phyloP scores from a whole-genome alignment of 495 filamentous ascomycete genomes.

The Daldinia concentrica region DNA sequence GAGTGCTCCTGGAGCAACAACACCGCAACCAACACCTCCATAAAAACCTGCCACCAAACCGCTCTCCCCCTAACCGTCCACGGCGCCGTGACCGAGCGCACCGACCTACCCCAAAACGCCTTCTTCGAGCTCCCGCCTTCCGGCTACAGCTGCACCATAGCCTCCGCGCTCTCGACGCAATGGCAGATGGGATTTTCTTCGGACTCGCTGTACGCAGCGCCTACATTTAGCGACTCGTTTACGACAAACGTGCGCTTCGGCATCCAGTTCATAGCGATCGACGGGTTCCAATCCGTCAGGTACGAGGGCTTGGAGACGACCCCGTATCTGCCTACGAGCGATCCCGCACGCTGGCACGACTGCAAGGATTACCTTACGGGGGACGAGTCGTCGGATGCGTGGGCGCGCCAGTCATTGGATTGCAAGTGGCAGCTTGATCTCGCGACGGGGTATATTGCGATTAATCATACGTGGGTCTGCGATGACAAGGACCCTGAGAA shows the following conservation, averaged over 20 bases:
- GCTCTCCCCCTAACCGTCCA: constrained; percentile 13
- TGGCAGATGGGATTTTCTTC: constrained; percentile 14
- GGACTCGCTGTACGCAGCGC: constrained; percentile 10
- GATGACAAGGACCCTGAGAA: constrained; percentile 35
- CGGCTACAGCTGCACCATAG: constrained; percentile 41
- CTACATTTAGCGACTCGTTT: constrained; percentile 11
- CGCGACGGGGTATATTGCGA: constrained; percentile 33
- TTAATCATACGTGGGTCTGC: constrained; percentile 40
- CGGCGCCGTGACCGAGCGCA: constrained; percentile 14
- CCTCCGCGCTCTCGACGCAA: constrained; percentile 44
- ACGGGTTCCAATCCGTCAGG: constrained; percentile 18
- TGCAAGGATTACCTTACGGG: constrained; percentile 24
- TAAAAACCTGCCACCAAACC: constrained; percentile 25
- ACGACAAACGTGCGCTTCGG: constrained; percentile 6
- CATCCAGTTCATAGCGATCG: constrained; percentile 20
- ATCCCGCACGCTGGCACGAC: constrained; percentile 29
- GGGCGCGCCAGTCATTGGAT: constrained; percentile 24
- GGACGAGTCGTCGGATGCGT: constrained; percentile 3
- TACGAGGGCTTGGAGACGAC: constrained; percentile 15
- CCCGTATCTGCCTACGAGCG: constrained; percentile 21
- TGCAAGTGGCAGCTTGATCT: constrained; percentile 40
- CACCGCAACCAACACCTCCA: constrained; percentile 6
- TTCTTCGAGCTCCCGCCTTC: constrained; percentile 28
- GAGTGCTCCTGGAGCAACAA: constrained; percentile 31
- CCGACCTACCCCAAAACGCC: constrained; percentile 6